These are phyloP conservation scores for Saprolegnia parasitica DNA, from an alignment of 352 stramenopile species.

Conservation along the genomic window DNA sequence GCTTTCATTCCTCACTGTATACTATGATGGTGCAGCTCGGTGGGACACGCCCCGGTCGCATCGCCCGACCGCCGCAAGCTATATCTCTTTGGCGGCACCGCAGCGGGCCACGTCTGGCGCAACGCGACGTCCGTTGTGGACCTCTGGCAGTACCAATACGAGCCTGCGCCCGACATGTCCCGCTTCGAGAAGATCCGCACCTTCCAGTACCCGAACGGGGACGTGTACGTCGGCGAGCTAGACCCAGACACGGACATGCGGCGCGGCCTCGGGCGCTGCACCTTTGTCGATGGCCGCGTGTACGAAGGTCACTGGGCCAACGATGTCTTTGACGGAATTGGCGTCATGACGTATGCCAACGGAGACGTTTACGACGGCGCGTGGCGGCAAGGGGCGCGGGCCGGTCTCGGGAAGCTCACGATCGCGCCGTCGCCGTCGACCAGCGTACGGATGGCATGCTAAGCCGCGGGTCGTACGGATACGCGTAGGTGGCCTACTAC, in stretches of 20 bases:
- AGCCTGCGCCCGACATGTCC: constrained; percentile 32
- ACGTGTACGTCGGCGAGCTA: constrained; percentile 64
- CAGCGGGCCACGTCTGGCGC: constrained; percentile 34
- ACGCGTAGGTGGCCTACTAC: constrained; percentile 5
- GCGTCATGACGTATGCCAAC: constrained; percentile 47
- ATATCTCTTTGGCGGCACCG: constrained; percentile 53
- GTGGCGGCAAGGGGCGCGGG: constrained; percentile 42
- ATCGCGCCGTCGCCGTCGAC: not conserved
- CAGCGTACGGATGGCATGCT: not conserved
- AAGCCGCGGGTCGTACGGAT: no score
- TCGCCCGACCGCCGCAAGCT: constrained; percentile 43
- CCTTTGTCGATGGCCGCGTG: constrained; percentile 45
- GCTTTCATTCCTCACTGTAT: no score
- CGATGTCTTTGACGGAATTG: constrained; percentile 45
- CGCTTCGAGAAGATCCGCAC: constrained; percentile 22
- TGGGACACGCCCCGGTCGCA: constrained; percentile 42
- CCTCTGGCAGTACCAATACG: constrained; percentile 59
- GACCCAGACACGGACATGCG: constrained; percentile 29
- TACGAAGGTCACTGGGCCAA: constrained; percentile 69
- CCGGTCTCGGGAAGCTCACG: constrained; percentile 37
- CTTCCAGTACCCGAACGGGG: constrained; percentile 39
- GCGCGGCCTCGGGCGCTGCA: constrained; percentile 60
- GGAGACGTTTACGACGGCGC: constrained; percentile 48
- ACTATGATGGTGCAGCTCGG: constrained; percentile 39
- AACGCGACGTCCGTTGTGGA: constrained; percentile 45